These are phyloP conservation scores for Fusarium brachygibbosum DNA, from an alignment of 2,329 filamentous ascomycete species.

Conservation along the genomic window DNA sequence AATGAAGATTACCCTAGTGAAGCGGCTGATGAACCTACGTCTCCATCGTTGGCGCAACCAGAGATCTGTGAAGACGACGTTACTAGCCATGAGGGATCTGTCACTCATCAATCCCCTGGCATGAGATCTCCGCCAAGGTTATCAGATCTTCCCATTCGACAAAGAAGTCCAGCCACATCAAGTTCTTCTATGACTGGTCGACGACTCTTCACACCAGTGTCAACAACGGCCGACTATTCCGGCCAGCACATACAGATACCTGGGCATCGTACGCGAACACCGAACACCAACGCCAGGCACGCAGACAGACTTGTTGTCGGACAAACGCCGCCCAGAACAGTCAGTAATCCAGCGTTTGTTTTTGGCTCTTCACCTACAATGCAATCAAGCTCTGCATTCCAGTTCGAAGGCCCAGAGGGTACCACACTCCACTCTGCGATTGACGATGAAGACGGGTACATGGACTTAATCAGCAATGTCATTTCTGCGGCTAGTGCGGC, in stretches of 20 bases:
- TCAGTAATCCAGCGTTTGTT: constrained; percentile 27
- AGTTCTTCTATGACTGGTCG: constrained; percentile 16
- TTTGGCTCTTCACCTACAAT: constrained; percentile 34
- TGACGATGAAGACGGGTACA: constrained; percentile 30
- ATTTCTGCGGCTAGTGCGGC: constrained; percentile 8
- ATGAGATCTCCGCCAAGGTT: constrained; percentile 7
- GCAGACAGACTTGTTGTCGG: not conserved
- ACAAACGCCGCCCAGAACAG: not conserved
- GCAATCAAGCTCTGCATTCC: constrained; percentile 20
- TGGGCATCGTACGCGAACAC: not conserved
- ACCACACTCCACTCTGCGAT: not conserved
- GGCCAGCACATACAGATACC: not conserved
- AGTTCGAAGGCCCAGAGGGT: constrained; percentile 18
- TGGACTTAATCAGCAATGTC: constrained; percentile 22
- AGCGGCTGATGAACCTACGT: constrained; percentile 3
- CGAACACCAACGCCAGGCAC: not conserved
- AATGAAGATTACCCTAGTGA: not conserved
- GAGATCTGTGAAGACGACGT: constrained; percentile 19
- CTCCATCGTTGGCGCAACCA: constrained; percentile 1
- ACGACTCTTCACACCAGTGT: constrained; percentile 25
- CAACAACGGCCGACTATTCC: constrained; percentile 2
- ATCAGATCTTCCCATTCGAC: constrained; percentile 23
- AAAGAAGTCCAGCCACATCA: constrained; percentile 31
- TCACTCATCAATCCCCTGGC: constrained; percentile 3
- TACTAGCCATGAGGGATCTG: constrained; percentile 3